Evolutionary conservation across 495 filamentous ascomycete species (phyloP), one percentile per base, ranked within the genome.

Genomic region (Stereocaulon alpinum): DNA sequence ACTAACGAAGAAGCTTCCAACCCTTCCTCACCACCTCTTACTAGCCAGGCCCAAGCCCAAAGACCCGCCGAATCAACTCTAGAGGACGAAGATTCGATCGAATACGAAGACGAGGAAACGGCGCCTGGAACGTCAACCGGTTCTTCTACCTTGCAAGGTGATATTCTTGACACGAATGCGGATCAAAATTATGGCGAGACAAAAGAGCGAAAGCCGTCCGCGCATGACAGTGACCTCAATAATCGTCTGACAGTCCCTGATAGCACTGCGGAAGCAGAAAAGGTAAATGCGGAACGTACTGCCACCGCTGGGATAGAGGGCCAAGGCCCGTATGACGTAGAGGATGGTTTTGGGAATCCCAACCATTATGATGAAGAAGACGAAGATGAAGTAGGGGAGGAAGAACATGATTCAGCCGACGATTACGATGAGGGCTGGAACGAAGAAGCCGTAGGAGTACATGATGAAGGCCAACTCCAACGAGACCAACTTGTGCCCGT

Each of bases 91-190:
- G 65, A 62, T 30, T 43, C 43, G 4, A 54, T 64, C 37, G 63
- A 68, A 50, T 61, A 68, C 34, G 70, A 71, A 49, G 50, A 59
- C n/a, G 65, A 67, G 58, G 65, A 71, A 37, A 1, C 58, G 11
- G 64, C 62, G 6, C 18, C 41, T 22, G 56, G 63, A 54, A 24
- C 50, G 18, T 64, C 63, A 30, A 51, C 29, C 18, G 59, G 41
- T 12, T 62, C 63, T 0, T 64, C 63, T 37, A 64, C 63, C 18
- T 18, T 64, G 14, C 59, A 55, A 55, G 63, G 63, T 51, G 57
- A 67, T 11, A 43, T 41, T 18, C 14, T 59, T 37, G 57, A 59
- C 11, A 27, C 43, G n/a, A 51, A 17, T 44, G 48, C 37, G 20
- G 57, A 51, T 27, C 17, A 20, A 15, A 37, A 32, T 34, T 17